Evolutionary conservation across 495 filamentous ascomycete species (phyloP), one percentile per base, ranked within the genome.

Genomic region (Xylaria bambusicola): DNA sequence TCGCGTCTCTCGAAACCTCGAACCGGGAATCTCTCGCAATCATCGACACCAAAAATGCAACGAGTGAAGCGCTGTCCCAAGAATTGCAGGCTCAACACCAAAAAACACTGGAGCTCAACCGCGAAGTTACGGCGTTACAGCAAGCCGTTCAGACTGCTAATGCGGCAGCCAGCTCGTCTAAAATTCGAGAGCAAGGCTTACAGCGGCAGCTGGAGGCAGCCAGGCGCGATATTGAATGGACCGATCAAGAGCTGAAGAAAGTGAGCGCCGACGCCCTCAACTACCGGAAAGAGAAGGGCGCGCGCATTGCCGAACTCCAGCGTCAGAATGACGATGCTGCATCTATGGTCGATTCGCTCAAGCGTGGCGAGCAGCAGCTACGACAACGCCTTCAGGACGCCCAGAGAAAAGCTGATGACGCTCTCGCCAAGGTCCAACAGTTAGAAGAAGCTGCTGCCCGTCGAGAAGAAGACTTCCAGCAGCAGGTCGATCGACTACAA

Each of bases 201-300:
- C 86, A 93, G 69, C 92, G 96, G 66, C 93, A 98, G 71, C 75
- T 97, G 52, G 91, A 95, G 23, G 77, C 91, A 21, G 84, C 92
- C 13, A 91, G 91, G 68, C 87, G 85, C 61, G 95, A 88, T 75
- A 92, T 91, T 61, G 95, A 98, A 58, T 98, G 91, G 88, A 86
- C 92, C 46, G 91, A 95, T 59, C 83, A 79, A 21, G 95, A 98
- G 71, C 78, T 98, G 21, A 93, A 95, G 75, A 92, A 90, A 0
- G 96, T 96, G 72, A 85, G 77, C 44, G 83, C 84, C 31, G 95
- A 98, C 65, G 84, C 90, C 45, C 82, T 91, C 58, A 97, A 93
- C 62, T 95, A 89, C 77, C 86, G 95, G 56, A 98, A 97, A 65
- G 94, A 99, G 70, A 98, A 97, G 80, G 86, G 86, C 63, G 84